Base-by-base conservation (phyloP, 352 stramenopile species). In the Phytopythium oedochilum region DNA sequence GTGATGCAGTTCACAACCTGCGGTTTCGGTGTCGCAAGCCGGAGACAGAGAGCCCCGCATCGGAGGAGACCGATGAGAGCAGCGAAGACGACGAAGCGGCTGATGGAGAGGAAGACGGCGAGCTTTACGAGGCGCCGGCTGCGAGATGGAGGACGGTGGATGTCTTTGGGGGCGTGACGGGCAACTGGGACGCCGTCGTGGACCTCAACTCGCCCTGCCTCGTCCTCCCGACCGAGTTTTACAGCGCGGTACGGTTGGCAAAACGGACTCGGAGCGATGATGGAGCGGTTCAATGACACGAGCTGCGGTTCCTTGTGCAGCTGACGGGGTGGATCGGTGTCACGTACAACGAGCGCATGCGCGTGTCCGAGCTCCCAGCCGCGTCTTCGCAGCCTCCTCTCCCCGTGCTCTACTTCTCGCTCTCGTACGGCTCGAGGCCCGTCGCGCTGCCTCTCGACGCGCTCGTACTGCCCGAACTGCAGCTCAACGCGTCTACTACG, bases 191-290 rank as follows among this genome's bases (percentile, higher is more conserved):
- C 36, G 75, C 71, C 10, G 40, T 66, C 4, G 52, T 89, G 25
- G 78, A 89, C 46, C 80, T 86, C 29, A 83, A 88, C 54, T 40
- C 61, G 0, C 74, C 76, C 6, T 89, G 79, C 35, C 67, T 89
- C 18, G 61, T 69, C 20, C 73, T 89, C 0, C 76, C 79, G 2
- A 63, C 65, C 32, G 73, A 89, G 47, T 88, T 88, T 53, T 89
- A 83, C 42, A 74, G 85, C 40, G 58, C 66, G 52, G 79, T 89
- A 64, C 12, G 52, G 26, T 35, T 47, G 11, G 9, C 43, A 5
- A 38, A 31, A 14, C 15, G 18, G 18, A 51, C 48, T 36, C 11
- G 15, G n/a, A 34, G 7, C 14, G 7, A 11, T 29, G 14, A 23
- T 52, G 14, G 29, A 20, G 18, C 7, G 18, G 17, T 34, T n/a